These are phyloP conservation scores for Goffeauzyma gilvescens DNA, from an alignment of 768 basidiomycete genomes.

Conservation along the genomic window DNA sequence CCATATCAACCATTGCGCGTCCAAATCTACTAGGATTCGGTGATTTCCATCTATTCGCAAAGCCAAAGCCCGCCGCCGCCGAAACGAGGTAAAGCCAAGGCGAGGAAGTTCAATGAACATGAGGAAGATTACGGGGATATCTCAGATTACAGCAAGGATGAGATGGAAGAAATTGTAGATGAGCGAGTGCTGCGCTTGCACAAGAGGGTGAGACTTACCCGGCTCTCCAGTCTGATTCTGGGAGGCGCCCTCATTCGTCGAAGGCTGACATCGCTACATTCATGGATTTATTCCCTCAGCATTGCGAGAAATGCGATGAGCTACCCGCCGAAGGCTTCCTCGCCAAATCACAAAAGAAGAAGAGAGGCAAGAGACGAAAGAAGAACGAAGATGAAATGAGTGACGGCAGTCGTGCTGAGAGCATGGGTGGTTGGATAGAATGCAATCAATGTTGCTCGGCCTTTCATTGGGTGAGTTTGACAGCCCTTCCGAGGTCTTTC, in stretches of 20 bases:
- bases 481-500: too few relatives aligned
- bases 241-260: not conserved
- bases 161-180: not conserved
- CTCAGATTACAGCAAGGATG: not conserved
- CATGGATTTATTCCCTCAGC: not conserved
- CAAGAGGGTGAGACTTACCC: not conserved
- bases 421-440: conserved; percentile 7
- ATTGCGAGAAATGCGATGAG: conserved; percentile 5
- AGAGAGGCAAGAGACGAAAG: not conserved
- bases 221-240: not conserved
- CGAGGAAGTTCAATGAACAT: not conserved
- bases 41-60: too few relatives aligned
- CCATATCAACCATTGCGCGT: too few relatives aligned
- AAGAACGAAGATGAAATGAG: conserved; percentile 1
- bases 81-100: not conserved
- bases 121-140: not conserved
- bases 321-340: conserved; percentile 1
- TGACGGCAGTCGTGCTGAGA: not conserved
- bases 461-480: conserved; percentile 8
- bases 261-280: not conserved
- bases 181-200: conserved; percentile 2
- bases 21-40: too few relatives aligned
- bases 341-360: not conserved
- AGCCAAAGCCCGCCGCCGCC: too few relatives aligned
- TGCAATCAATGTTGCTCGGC: conserved; percentile 3